Percentiles rank a stretch among this genome's conserved stretches.
Evolutionary conservation across 1,139 yeast genomes (phyloP).

Genomic region (Yamadazyma triangularis): DNA sequence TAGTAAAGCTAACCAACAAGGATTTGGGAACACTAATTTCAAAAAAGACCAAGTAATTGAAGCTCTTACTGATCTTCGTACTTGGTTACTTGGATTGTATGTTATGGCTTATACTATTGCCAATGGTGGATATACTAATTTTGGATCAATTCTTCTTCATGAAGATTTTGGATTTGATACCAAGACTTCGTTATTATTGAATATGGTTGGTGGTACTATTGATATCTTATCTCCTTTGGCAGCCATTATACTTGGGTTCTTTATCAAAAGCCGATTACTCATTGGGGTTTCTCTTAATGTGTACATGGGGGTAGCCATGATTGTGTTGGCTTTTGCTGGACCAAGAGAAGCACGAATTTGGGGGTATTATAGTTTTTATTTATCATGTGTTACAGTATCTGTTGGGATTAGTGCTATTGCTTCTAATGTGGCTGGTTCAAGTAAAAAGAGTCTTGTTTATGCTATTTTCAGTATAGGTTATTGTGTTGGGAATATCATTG

Average conservation of each 20-base stretch:
- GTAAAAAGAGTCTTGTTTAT: slow-evolving; percentile 15
- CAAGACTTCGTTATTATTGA: slow-evolving; percentile 11
- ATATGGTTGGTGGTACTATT: slow-evolving; percentile 14
- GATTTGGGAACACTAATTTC: slow-evolving; percentile 43
- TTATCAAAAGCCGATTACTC: slow-evolving; percentile 1
- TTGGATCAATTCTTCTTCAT: slow-evolving; percentile 33
- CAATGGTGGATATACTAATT: slow-evolving; percentile 39
- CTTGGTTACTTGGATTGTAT: slow-evolving; percentile 38
- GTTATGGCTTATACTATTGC: slow-evolving; percentile 40
- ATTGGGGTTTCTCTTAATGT: neutral
- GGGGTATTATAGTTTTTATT: slow-evolving; percentile 2
- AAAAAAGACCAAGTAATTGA: slow-evolving; percentile 40
- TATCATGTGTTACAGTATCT: slow-evolving; percentile 6
- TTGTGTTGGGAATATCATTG: slow-evolving; percentile 17
- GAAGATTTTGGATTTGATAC: slow-evolving; percentile 16
- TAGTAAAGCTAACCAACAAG: slow-evolving; percentile 9
- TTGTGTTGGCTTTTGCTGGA: slow-evolving; percentile 4
- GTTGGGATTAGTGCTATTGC: slow-evolving; percentile 17
- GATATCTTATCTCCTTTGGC: slow-evolving; percentile 12
- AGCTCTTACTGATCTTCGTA: slow-evolving; percentile 39
- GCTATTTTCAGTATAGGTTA: slow-evolving; percentile 16
- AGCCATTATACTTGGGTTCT: slow-evolving; percentile 25
- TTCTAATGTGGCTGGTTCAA: slow-evolving; percentile 18
- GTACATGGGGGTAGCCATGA: slow-evolving; percentile 1
- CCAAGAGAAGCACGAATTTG: slow-evolving; percentile 3